Conservation (phyloP, 495 filamentous ascomycete genomes). For the Neurospora pannonica region DNA sequence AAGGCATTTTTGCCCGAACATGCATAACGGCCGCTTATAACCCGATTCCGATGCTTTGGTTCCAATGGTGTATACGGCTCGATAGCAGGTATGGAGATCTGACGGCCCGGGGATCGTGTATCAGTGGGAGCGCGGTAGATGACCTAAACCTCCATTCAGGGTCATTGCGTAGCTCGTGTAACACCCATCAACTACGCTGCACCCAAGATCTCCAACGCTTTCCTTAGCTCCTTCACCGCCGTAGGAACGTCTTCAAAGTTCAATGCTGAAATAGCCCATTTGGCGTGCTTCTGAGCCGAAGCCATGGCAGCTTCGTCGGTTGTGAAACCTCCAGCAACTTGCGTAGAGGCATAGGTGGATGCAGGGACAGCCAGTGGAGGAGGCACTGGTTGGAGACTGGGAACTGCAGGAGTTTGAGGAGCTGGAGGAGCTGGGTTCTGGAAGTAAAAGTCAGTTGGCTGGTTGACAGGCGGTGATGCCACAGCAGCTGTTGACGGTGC, state of each 20-base stretch:
- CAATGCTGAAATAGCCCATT: constrained; percentile 92
- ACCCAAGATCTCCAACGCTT: constrained; percentile 61
- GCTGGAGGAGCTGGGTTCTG: constrained; percentile 13
- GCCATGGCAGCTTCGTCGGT: constrained; percentile 67
- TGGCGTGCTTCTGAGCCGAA: constrained; percentile 87
- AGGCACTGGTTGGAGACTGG: neutral
- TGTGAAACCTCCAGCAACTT: constrained; percentile 7
- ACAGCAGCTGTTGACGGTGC: constrained; percentile 17
- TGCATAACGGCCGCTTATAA: neutral
- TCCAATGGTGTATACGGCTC: neutral
- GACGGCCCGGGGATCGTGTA: neutral
- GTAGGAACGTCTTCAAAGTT: constrained; percentile 95
- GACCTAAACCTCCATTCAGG: neutral
- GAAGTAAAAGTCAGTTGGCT: constrained; percentile 13
- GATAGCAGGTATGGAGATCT: neutral
- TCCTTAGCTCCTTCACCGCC: constrained; percentile 73
- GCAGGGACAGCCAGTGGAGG: constrained; percentile 2
- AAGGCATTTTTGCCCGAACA: neutral
- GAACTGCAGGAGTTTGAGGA: constrained; percentile 1
- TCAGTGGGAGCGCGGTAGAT: neutral
- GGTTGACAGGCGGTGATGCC: constrained; percentile 18
- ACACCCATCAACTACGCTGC: constrained; percentile 24
- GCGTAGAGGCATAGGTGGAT: constrained; percentile 6
- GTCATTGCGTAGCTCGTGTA: neutral
- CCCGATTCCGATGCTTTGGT: neutral